Evolutionary conservation across 2,329 filamentous ascomycete species (phyloP).

Genomic region (Trichophyton verrucosum): DNA sequence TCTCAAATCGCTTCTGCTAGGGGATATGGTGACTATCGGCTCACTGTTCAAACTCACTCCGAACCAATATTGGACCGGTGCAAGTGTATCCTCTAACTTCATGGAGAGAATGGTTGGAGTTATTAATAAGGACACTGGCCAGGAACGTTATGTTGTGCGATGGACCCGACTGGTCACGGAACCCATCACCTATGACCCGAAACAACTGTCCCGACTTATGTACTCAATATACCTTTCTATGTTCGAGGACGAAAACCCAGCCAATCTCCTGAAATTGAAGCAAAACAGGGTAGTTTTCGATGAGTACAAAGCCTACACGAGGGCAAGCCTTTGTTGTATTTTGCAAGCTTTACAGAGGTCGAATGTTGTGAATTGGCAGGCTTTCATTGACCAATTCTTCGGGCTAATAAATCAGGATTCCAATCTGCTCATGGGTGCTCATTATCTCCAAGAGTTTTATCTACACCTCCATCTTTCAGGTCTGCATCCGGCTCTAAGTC

Average conservation of each 20-base stretch:
- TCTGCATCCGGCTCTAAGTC: slow-evolving; percentile 3
- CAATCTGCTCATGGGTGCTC: slow-evolving; percentile 12
- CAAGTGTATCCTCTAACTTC: slow-evolving; percentile 17
- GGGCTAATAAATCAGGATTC: slow-evolving; percentile 12
- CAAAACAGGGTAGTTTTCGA: slow-evolving; percentile 1
- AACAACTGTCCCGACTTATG: slow-evolving; percentile 30
- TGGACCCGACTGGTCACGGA: slow-evolving; percentile 3
- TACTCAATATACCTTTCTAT: slow-evolving; percentile 36
- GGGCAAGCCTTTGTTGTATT: slow-evolving; percentile 18
- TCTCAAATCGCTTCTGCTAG: slow-evolving; percentile 36
- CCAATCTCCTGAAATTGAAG: slow-evolving; percentile 8
- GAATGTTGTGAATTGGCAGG: slow-evolving; percentile 13
- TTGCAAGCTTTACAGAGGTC: slow-evolving; percentile 17
- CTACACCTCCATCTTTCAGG: slow-evolving; percentile 19
- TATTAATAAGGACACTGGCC: not conserved
- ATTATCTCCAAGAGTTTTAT: slow-evolving; percentile 21
- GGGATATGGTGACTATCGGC: slow-evolving; percentile 37
- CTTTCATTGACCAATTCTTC: slow-evolving; percentile 9
- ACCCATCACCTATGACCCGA: slow-evolving; percentile 21
- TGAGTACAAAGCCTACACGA: slow-evolving; percentile 16
- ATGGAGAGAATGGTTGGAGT: slow-evolving; percentile 11
- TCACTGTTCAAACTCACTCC: slow-evolving; percentile 41
- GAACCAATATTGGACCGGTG: slow-evolving; percentile 41
- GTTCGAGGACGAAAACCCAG: slow-evolving; percentile 32
- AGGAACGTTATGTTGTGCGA: slow-evolving; percentile 4